Evolutionary conservation across 345 rosid species (phyloP).

Genomic region (Populus davidiana): DNA sequence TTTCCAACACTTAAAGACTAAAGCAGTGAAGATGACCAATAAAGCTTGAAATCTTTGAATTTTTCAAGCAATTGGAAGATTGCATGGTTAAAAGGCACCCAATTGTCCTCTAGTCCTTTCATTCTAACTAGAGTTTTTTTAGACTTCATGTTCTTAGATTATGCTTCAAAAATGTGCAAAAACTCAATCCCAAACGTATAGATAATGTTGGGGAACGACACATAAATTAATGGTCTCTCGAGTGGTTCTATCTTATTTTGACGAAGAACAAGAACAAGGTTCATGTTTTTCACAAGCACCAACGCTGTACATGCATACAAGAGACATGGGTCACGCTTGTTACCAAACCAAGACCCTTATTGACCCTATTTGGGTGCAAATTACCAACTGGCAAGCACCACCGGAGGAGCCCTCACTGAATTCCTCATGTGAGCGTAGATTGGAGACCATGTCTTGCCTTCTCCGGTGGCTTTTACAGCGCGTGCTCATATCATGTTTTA

Average conservation of each 20-base stretch:
- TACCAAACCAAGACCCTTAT: neutral
- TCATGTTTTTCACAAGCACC: neutral
- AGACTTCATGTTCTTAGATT: neutral
- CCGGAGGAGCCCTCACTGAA: neutral
- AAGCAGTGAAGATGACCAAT: neutral
- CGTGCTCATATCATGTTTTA: neutral
- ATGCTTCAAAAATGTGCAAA: neutral
- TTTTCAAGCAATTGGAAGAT: neutral
- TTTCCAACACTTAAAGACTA: neutral
- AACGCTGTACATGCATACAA: neutral
- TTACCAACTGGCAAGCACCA: neutral
- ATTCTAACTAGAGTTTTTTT: too few relatives aligned
- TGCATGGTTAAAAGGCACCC: neutral
- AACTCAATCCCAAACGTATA: neutral
- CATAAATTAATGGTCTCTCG: fast-evolving
- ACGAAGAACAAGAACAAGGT: neutral
- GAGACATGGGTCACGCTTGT: neutral
- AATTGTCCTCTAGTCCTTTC: neutral
- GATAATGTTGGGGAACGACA: too few relatives aligned
- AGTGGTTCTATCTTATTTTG: too few relatives aligned
- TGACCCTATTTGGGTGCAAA: neutral
- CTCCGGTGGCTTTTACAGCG: neutral
- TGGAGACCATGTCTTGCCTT: neutral
- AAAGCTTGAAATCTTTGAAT: neutral
- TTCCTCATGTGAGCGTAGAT: too few relatives aligned